Conservation (phyloP, 345 rosid genomes). For the Lepidium africanum region DNA sequence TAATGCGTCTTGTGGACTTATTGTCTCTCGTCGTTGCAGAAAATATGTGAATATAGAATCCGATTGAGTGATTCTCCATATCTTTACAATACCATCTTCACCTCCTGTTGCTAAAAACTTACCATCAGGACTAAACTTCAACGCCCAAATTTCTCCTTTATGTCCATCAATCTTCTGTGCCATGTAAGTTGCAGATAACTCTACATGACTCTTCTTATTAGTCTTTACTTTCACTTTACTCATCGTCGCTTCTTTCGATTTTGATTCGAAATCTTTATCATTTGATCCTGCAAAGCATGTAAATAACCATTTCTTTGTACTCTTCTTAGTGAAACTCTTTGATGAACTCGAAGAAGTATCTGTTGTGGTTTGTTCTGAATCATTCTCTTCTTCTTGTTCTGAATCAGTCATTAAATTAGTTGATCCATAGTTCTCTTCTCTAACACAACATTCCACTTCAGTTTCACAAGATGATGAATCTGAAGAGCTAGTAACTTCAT, state of each 20-base stretch:
- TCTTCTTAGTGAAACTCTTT: conserved; percentile 22
- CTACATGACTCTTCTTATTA: conserved; percentile 58
- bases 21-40: conserved; percentile 17
- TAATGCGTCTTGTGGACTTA: conserved; percentile 32
- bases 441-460: conserved; percentile 26
- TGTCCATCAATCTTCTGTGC: conserved; percentile 75
- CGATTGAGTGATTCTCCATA: conserved; percentile 54
- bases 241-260: background rate
- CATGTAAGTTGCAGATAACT: conserved; percentile 52
- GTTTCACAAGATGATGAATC: conserved; percentile 23
- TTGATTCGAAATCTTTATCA: background rate
- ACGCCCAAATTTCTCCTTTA: conserved; percentile 53
- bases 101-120: conserved; percentile 77
- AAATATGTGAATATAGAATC: conserved; percentile 33
- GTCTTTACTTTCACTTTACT: conserved; percentile 50
- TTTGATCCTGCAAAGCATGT: conserved; percentile 27
- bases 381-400: conserved; percentile 15
- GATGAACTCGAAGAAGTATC: conserved; percentile 1
- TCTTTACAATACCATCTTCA: conserved; percentile 65
- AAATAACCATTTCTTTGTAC: conserved; percentile 46
- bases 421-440: conserved; percentile 36
- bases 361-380: background rate
- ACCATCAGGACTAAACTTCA: conserved; percentile 92
- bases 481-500: conserved; percentile 38
- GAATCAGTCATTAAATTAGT: conserved; percentile 44